Evolutionary conservation across 768 basidiomycete genomes (phyloP), one percentile per base, ranked within the genome.

Genomic region (Auriculariales sp.): DNA sequence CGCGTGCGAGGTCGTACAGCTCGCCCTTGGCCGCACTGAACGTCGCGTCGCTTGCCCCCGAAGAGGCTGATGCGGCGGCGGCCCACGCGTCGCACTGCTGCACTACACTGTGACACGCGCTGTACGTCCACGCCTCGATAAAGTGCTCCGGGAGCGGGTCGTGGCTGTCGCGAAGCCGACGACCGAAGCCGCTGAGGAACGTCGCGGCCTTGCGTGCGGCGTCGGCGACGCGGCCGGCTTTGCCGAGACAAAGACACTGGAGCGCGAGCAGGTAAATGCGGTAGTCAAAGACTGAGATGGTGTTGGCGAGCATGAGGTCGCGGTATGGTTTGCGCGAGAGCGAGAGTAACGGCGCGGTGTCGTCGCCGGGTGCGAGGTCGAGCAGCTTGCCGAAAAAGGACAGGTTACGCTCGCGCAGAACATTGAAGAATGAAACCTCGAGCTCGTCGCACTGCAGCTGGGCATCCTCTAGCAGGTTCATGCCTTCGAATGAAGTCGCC

Each of bases 381-480:
- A 94, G 88, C 15, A 95, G 71, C 32, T 80, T 77, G 19, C 88
- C 88, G 58, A 95, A 94, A 91, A 91, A 97, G 0, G 90, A 85
- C 56, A 93, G 71, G 56, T 85, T 88, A 66, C 78, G 79, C 59
- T 91, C 89, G 60, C 73, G 75, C 49, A 81, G 65, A 36, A 81
- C 77, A 47, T 78, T 76, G 59, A 77, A 72, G 22, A 98, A 97
- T 5, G 82, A 74, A 0, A 74, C 72, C 61, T 98, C 95, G 3
- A 99, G 77, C 65, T 98, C 93, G 51, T 90, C 83, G 56, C 97
- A 97, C 53, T 87, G 84, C 19, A 78, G 65, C 6, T 93, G 66
- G 0, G 94, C 90, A 59, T 98, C 95, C 58, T 98, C 93, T 49
- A 79, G 74, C 5, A 99, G 71, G 55, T 77, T 81, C 65, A 97